Base-by-base conservation (phyloP, 2,329 filamentous ascomycete species). In the Fusarium oxysporum region DNA sequence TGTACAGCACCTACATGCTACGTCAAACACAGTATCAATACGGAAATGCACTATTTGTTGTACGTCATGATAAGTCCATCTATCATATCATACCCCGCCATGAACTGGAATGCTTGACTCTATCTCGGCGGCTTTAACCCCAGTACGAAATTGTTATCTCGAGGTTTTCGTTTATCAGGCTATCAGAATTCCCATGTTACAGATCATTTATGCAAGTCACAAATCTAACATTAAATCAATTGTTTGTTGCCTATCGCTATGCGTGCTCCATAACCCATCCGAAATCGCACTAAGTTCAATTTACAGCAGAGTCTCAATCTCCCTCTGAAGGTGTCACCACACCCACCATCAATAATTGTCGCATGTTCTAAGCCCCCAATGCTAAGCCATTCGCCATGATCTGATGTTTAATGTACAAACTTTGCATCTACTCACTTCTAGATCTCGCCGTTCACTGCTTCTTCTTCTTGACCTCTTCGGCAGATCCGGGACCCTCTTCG, bases 381-480 rank as follows among this genome's bases (percentile, higher is more conserved):
- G 30, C 41, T 47, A 48, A 50, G 45, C 19, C 60, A 38, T 57
- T 73, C 56, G 70, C 56, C 70, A 71, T 73, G 70, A 64, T 62
- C 70, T 60, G 66, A 73, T 66, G 43, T 66, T 45, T 48, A 67
- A 23, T 68, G n/a, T 58, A 56, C 67, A 65, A 30, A 9, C 10
- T 48, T 13, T 30, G 16, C 23, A 23, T 38, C 41, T 33, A 19
- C 38, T 28, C 57, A 21, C 43, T 47, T 61, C 30, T 25, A 25
- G 43, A 35, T 53, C 60, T 59, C 44, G 54, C 59, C 53, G 21
- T 43, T 53, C 47, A 66, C 48, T 77, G 67, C 30, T 74, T 67
- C 56, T 77, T 71, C 66, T 78, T 76, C 21, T 78, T 68, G 51
- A 76, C 76, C n/a, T 79, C 65, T 10, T 79, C 40, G 8, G 47